These are phyloP conservation scores for Henckelia pumila DNA, from an alignment of 257 asterid genomes.

Conservation along the genomic window DNA sequence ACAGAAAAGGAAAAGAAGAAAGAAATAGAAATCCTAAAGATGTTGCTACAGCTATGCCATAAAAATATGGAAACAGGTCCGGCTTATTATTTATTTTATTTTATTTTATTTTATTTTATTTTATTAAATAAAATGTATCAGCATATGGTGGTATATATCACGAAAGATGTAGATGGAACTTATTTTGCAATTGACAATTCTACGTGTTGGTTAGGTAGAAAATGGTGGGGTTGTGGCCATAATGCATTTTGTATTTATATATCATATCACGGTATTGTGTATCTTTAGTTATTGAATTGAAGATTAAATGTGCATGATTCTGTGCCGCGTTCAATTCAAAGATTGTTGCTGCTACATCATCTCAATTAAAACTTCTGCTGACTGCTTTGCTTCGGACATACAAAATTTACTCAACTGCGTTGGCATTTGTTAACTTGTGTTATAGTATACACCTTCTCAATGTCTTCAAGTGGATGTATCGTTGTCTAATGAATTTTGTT, in stretches of 20 bases:
- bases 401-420: slow-evolving; percentile 1
- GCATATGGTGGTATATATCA: background rate
- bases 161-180: background rate
- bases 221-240: background rate
- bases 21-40: background rate
- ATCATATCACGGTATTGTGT: background rate
- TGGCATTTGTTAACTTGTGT: background rate
- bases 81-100: background rate
- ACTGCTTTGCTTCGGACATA: background rate
- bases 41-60: background rate
- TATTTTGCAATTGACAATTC: background rate
- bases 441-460: background rate
- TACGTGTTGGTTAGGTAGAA: background rate
- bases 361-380: background rate
- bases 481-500: background rate
- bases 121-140: background rate
- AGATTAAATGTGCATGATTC: background rate
- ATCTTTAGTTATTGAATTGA: background rate
- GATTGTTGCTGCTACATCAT: slow-evolving; percentile 2
- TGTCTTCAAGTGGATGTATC: background rate
- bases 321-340: background rate
- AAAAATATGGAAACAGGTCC: background rate
- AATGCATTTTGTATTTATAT: too few relatives aligned
- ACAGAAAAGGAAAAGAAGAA: too few relatives aligned
- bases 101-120: too few relatives aligned